phyloP scores from a whole-genome alignment of 2,329 filamentous ascomycete species.

The Thielaviopsis populi region DNA sequence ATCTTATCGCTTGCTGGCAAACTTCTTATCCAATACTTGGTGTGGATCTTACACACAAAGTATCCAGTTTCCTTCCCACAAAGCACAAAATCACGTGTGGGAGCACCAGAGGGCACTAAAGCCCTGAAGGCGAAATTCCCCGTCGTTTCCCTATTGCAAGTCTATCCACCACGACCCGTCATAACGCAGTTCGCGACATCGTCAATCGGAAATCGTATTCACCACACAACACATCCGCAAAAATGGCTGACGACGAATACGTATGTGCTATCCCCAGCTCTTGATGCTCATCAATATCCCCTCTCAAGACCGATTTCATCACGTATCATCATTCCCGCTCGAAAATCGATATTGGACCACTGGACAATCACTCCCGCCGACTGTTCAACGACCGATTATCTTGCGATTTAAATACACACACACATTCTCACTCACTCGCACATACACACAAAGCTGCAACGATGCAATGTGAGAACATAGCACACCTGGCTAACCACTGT shows the following conservation, averaged over 20 bases:
- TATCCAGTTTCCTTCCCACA: slow-evolving; percentile 13
- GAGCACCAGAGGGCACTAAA: slow-evolving; percentile 15
- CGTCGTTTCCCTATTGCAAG: slow-evolving; percentile 14
- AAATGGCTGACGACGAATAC: slow-evolving; percentile 81
- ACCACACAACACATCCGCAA: slow-evolving; percentile 30
- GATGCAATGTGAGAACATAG: background rate
- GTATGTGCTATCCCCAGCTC: slow-evolving; percentile 39
- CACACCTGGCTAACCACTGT: slow-evolving; percentile 13
- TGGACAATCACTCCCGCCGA: slow-evolving; percentile 21
- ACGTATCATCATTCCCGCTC: background rate
- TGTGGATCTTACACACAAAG: slow-evolving; percentile 13
- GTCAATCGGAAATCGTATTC: slow-evolving; percentile 17
- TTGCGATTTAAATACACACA: slow-evolving; percentile 7
- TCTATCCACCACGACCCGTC: slow-evolving; percentile 16
- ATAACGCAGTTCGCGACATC: slow-evolving; percentile 17
- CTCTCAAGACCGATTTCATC: background rate
- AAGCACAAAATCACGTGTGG: slow-evolving; percentile 16
- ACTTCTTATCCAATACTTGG: background rate
- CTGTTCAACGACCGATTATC: slow-evolving; percentile 8
- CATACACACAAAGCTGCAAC: background rate
- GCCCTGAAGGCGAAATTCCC: slow-evolving; percentile 17
- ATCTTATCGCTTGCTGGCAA: background rate
- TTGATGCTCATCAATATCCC: slow-evolving; percentile 6
- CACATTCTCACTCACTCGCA: background rate
- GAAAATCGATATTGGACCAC: slow-evolving; percentile 16